Evolutionary conservation across 768 basidiomycete species (phyloP).

Genomic region (Leccinellum albellum): DNA sequence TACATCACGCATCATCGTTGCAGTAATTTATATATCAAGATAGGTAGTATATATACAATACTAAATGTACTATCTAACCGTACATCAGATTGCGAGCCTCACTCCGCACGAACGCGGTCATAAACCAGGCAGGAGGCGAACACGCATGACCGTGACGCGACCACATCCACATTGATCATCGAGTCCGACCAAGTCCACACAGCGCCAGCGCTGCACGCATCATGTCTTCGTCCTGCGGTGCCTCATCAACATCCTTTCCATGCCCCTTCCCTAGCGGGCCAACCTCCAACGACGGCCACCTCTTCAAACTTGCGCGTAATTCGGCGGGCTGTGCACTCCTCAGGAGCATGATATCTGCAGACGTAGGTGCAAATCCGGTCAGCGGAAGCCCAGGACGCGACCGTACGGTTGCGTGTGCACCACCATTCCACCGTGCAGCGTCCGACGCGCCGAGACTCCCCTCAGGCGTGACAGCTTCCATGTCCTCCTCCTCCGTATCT

Average conservation of each 20-base stretch:
- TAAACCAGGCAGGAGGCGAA: neutral
- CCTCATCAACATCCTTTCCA: constrained; percentile 7
- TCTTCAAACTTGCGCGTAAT: neutral
- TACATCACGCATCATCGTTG: neutral
- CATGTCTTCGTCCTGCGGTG: constrained; percentile 55
- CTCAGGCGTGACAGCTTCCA: constrained; percentile 63
- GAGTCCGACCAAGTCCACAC: constrained; percentile 46
- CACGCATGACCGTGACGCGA: neutral
- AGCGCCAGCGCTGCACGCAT: constrained; percentile 68
- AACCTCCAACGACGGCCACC: neutral
- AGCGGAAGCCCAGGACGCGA: neutral
- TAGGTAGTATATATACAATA: neutral
- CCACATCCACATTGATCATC: constrained; percentile 14
- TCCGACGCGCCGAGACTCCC: constrained; percentile 45
- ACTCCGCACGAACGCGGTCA: neutral
- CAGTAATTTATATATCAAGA: constrained; percentile 10
- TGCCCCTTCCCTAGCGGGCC: neutral
- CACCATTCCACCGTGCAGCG: constrained; percentile 36
- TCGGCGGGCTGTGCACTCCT: neutral
- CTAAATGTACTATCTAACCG: neutral
- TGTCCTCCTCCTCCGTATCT: constrained; percentile 61
- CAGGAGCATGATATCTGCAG: neutral
- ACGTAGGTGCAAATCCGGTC: neutral
- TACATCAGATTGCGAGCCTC: neutral
- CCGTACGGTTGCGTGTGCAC: neutral